Percentiles rank a stretch among this genome's conserved stretches.
These are phyloP conservation scores for Scutellaria baicalensis DNA, from an alignment of 257 asterid genomes.

Conservation along the genomic window DNA sequence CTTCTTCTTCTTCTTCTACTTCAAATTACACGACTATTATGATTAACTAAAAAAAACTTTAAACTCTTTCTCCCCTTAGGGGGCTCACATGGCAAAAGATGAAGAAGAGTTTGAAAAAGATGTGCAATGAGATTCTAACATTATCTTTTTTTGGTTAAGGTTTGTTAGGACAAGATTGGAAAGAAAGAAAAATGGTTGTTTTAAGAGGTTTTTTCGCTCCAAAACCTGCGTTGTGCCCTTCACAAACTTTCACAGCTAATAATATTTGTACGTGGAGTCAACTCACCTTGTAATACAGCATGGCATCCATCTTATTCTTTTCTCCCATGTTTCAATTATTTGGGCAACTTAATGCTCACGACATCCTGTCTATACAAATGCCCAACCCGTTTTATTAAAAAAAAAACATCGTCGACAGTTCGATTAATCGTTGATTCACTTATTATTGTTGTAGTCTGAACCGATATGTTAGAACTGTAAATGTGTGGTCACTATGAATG, in stretches of 20 bases:
- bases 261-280: conserved; percentile 10
- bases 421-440: too few relatives aligned
- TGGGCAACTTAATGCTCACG: too few relatives aligned
- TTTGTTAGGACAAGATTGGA: not conserved
- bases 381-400: too few relatives aligned
- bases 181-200: conserved; percentile 1
- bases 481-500: too few relatives aligned
- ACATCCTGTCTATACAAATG: too few relatives aligned
- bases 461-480: too few relatives aligned
- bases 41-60: not conserved
- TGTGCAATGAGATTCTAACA: not conserved
- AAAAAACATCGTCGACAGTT: too few relatives aligned
- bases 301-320: not conserved
- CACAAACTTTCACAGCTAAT: not conserved
- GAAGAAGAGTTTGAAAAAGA: conserved; percentile 16
- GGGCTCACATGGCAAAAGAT: conserved; percentile 6
- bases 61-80: conserved; percentile 4
- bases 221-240: conserved; percentile 34
- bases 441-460: too few relatives aligned
- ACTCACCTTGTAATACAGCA: not conserved
- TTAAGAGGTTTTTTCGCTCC: conserved; percentile 47
- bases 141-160: not conserved
- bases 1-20: not conserved
- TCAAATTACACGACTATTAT: too few relatives aligned
- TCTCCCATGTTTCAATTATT: not conserved